phyloP scores from a whole-genome alignment of 306 rosid genomes.

The Dryas drummondii region DNA sequence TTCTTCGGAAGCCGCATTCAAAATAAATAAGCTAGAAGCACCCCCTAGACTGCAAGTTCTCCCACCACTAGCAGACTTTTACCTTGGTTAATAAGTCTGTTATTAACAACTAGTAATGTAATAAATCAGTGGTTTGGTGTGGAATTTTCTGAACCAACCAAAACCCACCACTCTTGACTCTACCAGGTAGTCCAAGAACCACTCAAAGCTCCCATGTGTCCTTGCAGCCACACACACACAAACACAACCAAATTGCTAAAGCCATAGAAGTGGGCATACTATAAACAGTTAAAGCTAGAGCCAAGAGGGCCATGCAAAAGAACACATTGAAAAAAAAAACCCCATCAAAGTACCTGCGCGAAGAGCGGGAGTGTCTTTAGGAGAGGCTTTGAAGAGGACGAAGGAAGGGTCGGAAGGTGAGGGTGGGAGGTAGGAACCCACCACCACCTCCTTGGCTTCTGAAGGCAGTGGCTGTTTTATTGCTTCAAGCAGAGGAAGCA shows the following conservation, averaged over 20 bases:
- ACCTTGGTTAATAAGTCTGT: neutral
- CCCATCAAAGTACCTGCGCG: slow-evolving; percentile 74
- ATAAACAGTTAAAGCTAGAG: neutral
- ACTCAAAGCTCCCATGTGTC: no score
- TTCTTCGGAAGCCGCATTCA: neutral
- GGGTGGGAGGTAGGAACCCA: slow-evolving; percentile 81
- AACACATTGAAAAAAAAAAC: neutral
- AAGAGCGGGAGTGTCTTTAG: slow-evolving; percentile 94
- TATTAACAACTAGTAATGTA: neutral
- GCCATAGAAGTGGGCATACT: no score
- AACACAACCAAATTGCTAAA: no score
- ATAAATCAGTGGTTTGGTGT: no score
- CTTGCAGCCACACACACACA: no score
- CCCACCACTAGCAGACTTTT: neutral
- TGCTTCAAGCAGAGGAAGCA: slow-evolving; percentile 36
- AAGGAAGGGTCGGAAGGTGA: slow-evolving; percentile 73
- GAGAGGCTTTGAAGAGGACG: slow-evolving; percentile 79
- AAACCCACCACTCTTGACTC: no score
- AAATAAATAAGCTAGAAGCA: no score
- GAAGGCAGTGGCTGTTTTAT: slow-evolving; percentile 35
- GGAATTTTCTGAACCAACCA: no score
- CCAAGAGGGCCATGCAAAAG: no score
- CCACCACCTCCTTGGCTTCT: slow-evolving; percentile 64
- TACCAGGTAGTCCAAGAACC: no score
- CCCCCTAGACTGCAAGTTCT: neutral